phyloP scores from a whole-genome alignment of 2,329 filamentous ascomycete species.

The Pseudopyrenochaeta lycopersici region DNA sequence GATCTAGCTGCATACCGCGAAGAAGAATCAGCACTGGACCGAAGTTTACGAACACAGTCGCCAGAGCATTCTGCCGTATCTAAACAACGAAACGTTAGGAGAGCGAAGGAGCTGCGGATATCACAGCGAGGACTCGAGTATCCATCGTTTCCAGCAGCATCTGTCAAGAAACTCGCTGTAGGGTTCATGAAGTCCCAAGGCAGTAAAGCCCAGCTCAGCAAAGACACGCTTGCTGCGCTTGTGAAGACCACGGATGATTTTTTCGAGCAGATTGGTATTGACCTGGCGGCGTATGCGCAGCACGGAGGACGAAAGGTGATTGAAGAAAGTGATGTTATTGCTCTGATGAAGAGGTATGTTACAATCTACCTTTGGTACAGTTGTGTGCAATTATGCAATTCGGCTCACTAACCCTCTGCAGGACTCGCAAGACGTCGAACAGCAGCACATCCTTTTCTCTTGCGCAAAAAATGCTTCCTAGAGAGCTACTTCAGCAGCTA shows the following conservation, averaged over 20 bases:
- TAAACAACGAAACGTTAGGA: conserved; percentile 33
- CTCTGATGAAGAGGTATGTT: conserved; percentile 82
- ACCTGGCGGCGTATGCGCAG: conserved; percentile 79
- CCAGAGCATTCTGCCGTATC: conserved; percentile 26
- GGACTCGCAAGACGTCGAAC: conserved; percentile 70
- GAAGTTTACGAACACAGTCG: conserved; percentile 40
- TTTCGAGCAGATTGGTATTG: conserved; percentile 86
- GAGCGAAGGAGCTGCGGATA: conserved; percentile 62
- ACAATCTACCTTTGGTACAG: conserved; percentile 26
- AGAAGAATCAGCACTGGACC: conserved; percentile 45
- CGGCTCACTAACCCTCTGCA: conserved; percentile 15
- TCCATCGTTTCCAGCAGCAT: conserved; percentile 74
- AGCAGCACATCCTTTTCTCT: conserved; percentile 82
- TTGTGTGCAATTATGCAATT: conserved; percentile 15
- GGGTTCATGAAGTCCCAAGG: conserved; percentile 75
- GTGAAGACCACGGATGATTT: conserved; percentile 89
- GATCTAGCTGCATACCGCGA: conserved; percentile 46
- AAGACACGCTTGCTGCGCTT: conserved; percentile 77
- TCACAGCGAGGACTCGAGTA: conserved; percentile 80
- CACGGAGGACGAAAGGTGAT: conserved; percentile 87
- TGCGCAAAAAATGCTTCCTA: conserved; percentile 82
- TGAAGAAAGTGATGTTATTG: conserved; percentile 82
- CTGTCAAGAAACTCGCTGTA: conserved; percentile 77
- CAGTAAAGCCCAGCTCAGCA: conserved; percentile 73
- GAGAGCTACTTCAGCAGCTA: conserved; percentile 83